Evolutionary conservation across 176 grass and related monocot species (phyloP), one percentile per base, ranked within the genome.

Genomic region (Neostapfia colusana): DNA sequence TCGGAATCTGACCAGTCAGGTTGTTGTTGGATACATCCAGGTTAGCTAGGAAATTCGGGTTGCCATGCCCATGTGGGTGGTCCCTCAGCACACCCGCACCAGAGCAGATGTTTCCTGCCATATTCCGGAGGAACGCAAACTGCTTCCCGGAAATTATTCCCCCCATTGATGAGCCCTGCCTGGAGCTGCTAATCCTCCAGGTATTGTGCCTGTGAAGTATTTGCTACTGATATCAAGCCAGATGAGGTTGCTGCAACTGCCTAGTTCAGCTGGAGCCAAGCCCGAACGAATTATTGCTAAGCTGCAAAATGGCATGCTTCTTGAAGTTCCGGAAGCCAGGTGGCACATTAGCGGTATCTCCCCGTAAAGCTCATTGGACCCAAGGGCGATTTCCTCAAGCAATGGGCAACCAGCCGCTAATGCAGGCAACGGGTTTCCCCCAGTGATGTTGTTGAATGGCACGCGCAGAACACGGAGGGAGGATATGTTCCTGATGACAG

Each of bases 211-310:
- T 8, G 50, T 81, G 37, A 89, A 71, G 34, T 28, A 2, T 44
- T 89, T 89, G 74, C 79, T 85, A 15, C 78, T 79, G 0, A 89
- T 75, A 18, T 89, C 86, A 64, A 89, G 82, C 90, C 90, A 89
- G 43, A 92, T 92, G 25, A 92, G 90, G 61, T 81, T 89, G 37
- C 38, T 67, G 36, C 85, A 89, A 16, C 23, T 74, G 7, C 90
- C 86, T 10, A 89, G 73, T 55, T 80, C 86, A 0, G 70, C 55
- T 1, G 86, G 79, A 48, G 89, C 11, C 35, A 46, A 64, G 4
- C 79, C 83, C 0, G 75, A 89, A 71, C 28, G 31, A 63, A 78
- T 92, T 92, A 10, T 73, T 84, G 23, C 80, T 66, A 14, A 92
- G 31, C 71, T 92, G 70, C 36, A 92, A 72, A 46, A 92, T 92